These are phyloP conservation scores for Fraxinus platypoda DNA, from an alignment of 305 asterid genomes.

Conservation along the genomic window DNA sequence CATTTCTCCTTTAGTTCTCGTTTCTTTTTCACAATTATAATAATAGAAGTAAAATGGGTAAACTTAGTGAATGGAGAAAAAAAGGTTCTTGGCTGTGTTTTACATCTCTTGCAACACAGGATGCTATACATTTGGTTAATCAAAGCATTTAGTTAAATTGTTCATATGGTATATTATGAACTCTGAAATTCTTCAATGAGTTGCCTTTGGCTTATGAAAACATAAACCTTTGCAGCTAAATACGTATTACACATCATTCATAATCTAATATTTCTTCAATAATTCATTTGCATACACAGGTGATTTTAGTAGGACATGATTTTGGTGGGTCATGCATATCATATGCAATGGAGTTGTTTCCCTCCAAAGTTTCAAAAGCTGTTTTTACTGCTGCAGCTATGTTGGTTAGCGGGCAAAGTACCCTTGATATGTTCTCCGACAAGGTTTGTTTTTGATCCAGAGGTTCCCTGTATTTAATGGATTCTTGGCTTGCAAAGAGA, in stretches of 20 bases:
- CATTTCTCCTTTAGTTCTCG: background rate
- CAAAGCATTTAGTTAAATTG: background rate
- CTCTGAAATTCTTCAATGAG: background rate
- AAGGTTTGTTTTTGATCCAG: constrained; percentile 50
- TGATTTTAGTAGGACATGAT: constrained; percentile 93
- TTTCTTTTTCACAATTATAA: background rate
- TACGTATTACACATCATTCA: background rate
- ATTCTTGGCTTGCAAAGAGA: constrained; percentile 9
- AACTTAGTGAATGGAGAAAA: background rate
- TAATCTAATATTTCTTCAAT: background rate
- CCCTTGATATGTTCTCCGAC: constrained; percentile 85
- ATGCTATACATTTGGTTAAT: background rate
- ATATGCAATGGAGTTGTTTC: constrained; percentile 77
- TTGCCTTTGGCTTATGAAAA: background rate
- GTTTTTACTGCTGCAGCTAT: constrained; percentile 83
- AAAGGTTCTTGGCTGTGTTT: background rate
- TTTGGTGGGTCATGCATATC: constrained; percentile 96
- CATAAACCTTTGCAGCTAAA: background rate
- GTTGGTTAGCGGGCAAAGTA: constrained; percentile 81
- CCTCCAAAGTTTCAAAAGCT: constrained; percentile 80
- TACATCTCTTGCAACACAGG: background rate
- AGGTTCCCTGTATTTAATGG: constrained; percentile 1
- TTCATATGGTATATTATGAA: background rate
- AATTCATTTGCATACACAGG: constrained; percentile 48
- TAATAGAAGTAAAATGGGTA: background rate